Evolutionary conservation across 108 stramenopile species (phyloP), one percentile per base, ranked within the genome.

Genomic region (Stephanodiscus triporus): DNA sequence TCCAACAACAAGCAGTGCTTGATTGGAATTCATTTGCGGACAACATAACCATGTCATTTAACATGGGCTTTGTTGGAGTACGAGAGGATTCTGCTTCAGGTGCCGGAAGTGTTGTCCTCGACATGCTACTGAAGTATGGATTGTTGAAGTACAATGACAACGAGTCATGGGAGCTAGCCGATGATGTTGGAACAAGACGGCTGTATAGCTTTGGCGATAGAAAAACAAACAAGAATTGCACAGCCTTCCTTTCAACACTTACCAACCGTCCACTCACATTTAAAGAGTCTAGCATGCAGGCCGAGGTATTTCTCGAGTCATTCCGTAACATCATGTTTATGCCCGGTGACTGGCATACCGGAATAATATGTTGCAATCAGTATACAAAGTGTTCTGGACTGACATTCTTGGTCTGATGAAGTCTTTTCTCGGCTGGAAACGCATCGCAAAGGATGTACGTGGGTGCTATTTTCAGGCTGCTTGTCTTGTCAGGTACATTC

Each of bases 271-370:
- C 30, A 48, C 49, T 24, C 0, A 34, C n/a, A 4, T 49, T 66
- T 29, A 45, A 17, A 22, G 26, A 23, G n/a, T 17, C 43, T 11
- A 30, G 48, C 9, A 16, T 24, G 6, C 65, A 66, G 45, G 30
- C 48, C 1, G 48, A 23, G 45, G 26, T 66, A 17, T 66, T 66
- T 23, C 13, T 48, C 26, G 30, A 49, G 5, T 45, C 65, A 23
- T 9, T 66, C 0, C 47, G 1, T 1, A n/a, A 48, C 5, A 27
- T 66, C 32, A 27, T 66, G 45, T 30, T 47, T 13, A 23, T 66
- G 0, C 47, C 65, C 19, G 65, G 65, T 10, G 47, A 66, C 45
- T 66, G 65, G 65, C 65, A 66, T 32, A 55, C 53, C 19, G 67
- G 67, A 17, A 36, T 68, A 19, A 34, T 14, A 55, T 22, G 32